Evolutionary conservation across 1,139 yeast species (phyloP), one percentile per base, ranked within the genome.

Genomic region (Protomyces macrosporus): DNA sequence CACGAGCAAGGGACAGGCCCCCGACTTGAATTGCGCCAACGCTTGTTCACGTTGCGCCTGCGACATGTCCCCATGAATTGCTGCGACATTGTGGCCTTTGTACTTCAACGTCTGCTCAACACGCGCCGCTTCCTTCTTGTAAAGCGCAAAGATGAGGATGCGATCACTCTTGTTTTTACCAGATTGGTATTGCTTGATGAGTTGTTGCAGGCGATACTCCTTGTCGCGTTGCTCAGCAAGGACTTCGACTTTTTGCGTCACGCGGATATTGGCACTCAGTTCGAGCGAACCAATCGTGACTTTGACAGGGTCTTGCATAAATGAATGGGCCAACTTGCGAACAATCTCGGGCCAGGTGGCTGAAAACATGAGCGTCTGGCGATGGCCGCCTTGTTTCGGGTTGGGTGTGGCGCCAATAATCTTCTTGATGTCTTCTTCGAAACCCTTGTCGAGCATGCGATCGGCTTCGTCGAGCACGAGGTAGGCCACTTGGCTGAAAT

Each of bases 391-490:
- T 16, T 60, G 36, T 34, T 69, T 64, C 10, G 74, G 68, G 52
- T 76, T 71, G 23, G 76, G 77, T 32, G 88, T 82, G 55, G 80
- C 76, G 12, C 83, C 79, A 72, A 93, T 85, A 69, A 95, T 90
- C 68, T 81, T 80, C 76, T 88, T 90, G 74, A 93, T 93, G 76
- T 91, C 98, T 74, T 91, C 96, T 77, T 93, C 98, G 72, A 93
- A 93, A 40, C 99, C 99, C 73, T 84, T 86, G 76, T 93, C 98
- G 68, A 93, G 82, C 98, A 93, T 95, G 77, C 99, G 84, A 75
- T 93, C 99, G 48, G 98, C 99, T 78, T 93, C 99, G 75, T 93
- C 99, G 63, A 93, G 80, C 33, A 93, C 95, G 69, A 95, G 80
- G 74, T 88, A 91, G 69, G 87, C 82, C 40, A 91, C 86, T 6